Evolutionary conservation across 169 alveolate species (phyloP).

Genomic region (Perkinsus chesapeaki): DNA sequence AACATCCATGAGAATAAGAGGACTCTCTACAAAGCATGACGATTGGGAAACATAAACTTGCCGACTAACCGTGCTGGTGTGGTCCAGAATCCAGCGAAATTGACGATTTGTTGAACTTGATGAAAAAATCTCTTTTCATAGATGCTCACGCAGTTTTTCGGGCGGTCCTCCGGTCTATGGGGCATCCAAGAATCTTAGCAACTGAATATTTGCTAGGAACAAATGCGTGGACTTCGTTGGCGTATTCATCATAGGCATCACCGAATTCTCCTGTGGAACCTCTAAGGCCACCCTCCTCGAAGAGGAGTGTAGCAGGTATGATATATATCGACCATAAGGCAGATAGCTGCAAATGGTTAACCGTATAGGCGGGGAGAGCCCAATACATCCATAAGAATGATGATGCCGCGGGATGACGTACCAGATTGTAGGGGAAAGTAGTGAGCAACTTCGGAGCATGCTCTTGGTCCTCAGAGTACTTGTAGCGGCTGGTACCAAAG

Average conservation of each 20-base stretch:
- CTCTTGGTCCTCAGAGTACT: background rate
- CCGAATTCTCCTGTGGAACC: background rate
- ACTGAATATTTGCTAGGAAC: background rate
- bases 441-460: background rate
- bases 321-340: background rate
- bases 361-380: background rate
- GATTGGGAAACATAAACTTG: too few species aligned
- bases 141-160: background rate
- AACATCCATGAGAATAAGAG: too few species aligned
- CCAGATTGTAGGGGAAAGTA: background rate
- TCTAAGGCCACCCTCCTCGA: background rate
- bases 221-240: background rate
- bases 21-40: too few species aligned
- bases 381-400: background rate
- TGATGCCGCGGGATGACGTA: background rate
- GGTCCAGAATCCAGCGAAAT: too few species aligned
- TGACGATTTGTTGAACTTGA: too few species aligned
- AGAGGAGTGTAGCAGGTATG: background rate
- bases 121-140: background rate
- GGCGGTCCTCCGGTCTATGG: background rate
- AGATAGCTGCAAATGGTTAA: background rate
- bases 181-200: background rate
- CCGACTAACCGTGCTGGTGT: too few species aligned
- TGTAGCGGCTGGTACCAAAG: background rate
- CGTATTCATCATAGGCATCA: background rate